Base-by-base conservation (phyloP, 257 asterid species). In the Ligustrum vulgare region DNA sequence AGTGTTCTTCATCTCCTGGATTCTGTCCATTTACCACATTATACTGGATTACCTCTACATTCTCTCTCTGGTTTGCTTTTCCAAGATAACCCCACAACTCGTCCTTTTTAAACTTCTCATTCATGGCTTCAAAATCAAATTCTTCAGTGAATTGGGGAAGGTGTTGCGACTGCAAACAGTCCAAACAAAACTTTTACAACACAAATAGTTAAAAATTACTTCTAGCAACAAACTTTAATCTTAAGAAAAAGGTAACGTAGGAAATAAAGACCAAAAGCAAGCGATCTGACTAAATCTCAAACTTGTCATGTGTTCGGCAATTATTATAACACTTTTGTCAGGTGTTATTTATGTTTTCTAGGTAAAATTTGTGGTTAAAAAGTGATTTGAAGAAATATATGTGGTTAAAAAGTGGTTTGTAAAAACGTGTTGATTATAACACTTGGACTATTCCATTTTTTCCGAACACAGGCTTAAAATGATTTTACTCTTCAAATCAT, bases 51-150 rank as follows among this genome's bases (percentile, higher is more conserved):
- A 84, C 84, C 74, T 79, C 86, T 58, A 28, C 69, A 58, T 80
- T 74, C 37, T 83, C 86, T 65, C 74, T 72, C 75, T 79, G 88
- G 83, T 83, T 88, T 80, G 87, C 79, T 82, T 84, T 88, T 74
- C 93, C 96, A 67, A 88, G 89, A 77, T 84, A 67, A 67, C 94
- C 97, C 97, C 96, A 91, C 47, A 91, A 83, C 81, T 91, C 96
- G 70, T 90, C 94, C 78, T 90, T 91, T 69, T 88, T 91, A 47
- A 91, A 91, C 84, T 90, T 91, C 87, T 90, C 96, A 36, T 91
- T 90, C 96, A 91, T 88, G 75, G 91, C 96, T 84, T 82, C 89
- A 73, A 90, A 88, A 82, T 91, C 94, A 69, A 91, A 90, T 78
- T 91, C 96, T 78, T 90, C 94, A 18, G 78, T 81, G 64, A 84